Evolutionary conservation across 2,329 filamentous ascomycete species (phyloP), one percentile per base, ranked within the genome.

Genomic region (Cryphonectria carpinicola): DNA sequence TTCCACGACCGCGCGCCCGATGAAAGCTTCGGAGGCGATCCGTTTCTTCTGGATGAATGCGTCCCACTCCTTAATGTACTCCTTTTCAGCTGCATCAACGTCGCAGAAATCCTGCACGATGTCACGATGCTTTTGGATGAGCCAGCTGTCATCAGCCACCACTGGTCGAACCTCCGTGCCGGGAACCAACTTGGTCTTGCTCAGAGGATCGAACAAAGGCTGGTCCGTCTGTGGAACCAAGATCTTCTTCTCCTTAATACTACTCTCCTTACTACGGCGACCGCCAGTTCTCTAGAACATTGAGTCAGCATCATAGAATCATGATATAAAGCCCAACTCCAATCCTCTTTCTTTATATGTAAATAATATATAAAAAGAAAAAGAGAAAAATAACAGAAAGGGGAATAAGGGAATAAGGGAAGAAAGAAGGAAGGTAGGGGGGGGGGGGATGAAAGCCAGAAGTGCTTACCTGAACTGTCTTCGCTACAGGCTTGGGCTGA

Each of bases 11-110:
- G 84, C 81, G 3, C 82, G 82, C 14, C 86, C 82, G 17, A 89
- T 81, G 74, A 86, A 88, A 4, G 84, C 83, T 41, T 83, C 82
- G 5, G 86, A 85, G 6, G 84, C 86, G 63, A 89, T 78, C 68
- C 82, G 84, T 74, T 85, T 82, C 61, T 80, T 80, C 11, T 87
- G 82, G 63, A 88, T 84, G 74, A 86, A 88, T 1, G 83, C 81
- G 71, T 89, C 87, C 87, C 87, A 90, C 73, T 86, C 84, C 74
- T 83, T 82, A 69, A 89, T 86, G 70, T 86, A 89, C 72, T 89
- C 87, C 76, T 86, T 87, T 75, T 90, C 87, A 22, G 82, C 80
- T 3, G 80, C 76, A 17, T 84, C 84, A 37, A 89, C 82, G 73
- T 89, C 87, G 11, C 83, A 85, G 74, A 87, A 89, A 72, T 89